A percentile compares a stretch with the other conserved stretches of the same genome.
phyloP scores from a whole-genome alignment of 495 filamentous ascomycete genomes.

The Podospora anserina region DNA sequence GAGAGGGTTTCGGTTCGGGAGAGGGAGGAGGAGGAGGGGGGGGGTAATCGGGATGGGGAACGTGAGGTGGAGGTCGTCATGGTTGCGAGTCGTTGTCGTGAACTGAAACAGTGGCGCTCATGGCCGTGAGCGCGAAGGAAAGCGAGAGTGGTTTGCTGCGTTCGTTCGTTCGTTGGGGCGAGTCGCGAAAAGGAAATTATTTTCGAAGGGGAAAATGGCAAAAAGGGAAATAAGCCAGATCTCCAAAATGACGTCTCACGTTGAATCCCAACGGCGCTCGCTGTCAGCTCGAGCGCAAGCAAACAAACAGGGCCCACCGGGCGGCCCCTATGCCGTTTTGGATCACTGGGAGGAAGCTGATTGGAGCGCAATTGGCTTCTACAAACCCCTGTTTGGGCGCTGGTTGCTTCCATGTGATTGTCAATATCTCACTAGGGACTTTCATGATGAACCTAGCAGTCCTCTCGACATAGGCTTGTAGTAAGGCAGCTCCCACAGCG shows the following conservation, averaged over 20 bases:
- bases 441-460: too few relatives aligned
- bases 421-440: neutral
- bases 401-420: neutral
- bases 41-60: neutral
- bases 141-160: neutral
- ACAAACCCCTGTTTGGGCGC: neutral
- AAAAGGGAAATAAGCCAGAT: constrained; percentile 17
- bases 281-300: neutral
- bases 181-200: too few relatives aligned
- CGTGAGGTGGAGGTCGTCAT: constrained; percentile 11
- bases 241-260: constrained; percentile 18
- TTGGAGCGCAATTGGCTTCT: constrained; percentile 1
- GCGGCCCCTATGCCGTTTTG: neutral
- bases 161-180: neutral
- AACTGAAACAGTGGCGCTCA: neutral
- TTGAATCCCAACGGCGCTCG: neutral
- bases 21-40: constrained; percentile 44
- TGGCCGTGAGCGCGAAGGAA: neutral
- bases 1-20: constrained; percentile 65
- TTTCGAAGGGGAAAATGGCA: neutral
- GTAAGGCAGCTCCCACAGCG: too few relatives aligned
- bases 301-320: neutral
- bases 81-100: constrained; percentile 4
- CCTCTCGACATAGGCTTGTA: too few relatives aligned
- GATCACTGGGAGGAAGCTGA: constrained; percentile 4